Conservation (phyloP, 805 yeast species). For the Yamadazyma insecticola region DNA sequence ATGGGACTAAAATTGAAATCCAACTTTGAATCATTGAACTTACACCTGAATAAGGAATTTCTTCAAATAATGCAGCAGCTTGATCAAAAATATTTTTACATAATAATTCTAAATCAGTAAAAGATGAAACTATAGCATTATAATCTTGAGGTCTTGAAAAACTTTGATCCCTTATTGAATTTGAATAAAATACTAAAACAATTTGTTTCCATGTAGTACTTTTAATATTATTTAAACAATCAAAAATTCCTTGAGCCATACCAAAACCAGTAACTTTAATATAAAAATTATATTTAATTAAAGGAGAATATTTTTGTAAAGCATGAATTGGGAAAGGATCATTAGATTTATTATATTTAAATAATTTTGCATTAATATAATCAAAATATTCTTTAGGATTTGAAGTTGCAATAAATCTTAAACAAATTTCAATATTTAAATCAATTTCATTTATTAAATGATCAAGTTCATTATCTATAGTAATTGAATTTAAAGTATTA, state of each 20-base stretch:
- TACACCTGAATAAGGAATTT: constrained; percentile 12
- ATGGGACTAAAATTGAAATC: constrained; percentile 28
- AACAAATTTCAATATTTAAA: constrained; percentile 22
- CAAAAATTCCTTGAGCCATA: constrained; percentile 18
- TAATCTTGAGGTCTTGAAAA: constrained; percentile 35
- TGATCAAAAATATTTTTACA: constrained; percentile 30
- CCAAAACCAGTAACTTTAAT: constrained; percentile 18
- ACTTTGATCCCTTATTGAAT: constrained; percentile 30
- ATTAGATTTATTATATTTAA: constrained; percentile 8
- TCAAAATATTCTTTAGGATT: constrained; percentile 29
- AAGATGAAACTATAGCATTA: constrained; percentile 15
- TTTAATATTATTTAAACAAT: constrained; percentile 22
- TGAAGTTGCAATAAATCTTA: constrained; percentile 33
- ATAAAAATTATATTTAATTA: constrained; percentile 29
- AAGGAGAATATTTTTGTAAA: constrained; percentile 29
- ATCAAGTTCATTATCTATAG: neutral
- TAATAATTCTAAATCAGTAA: constrained; percentile 18
- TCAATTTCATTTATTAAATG: constrained; percentile 25
- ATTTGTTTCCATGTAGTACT: constrained; percentile 35
- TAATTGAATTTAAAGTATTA: too few relatives aligned
- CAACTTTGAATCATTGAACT: constrained; percentile 20
- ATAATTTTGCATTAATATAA: constrained; percentile 21
- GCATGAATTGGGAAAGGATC: constrained; percentile 15
- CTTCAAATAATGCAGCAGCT: constrained; percentile 27
- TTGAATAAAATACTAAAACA: constrained; percentile 26